Base-by-base conservation (phyloP, 257 asterid genomes). In the Penstemon newberryi region DNA sequence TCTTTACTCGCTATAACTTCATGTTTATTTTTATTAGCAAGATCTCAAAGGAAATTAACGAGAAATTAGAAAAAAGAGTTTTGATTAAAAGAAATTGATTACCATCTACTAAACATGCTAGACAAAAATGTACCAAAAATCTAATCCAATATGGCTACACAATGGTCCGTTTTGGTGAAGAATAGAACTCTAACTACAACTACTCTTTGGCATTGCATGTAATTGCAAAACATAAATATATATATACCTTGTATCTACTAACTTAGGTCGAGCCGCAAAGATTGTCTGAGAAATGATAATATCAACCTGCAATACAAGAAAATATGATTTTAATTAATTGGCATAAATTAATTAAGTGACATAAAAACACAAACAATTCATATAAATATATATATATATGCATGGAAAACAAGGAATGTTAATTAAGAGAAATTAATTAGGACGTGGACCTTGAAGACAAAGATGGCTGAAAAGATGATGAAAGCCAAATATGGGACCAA, bases 391-490 rank as follows among this genome's bases (percentile, higher is more conserved):
- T n/a, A n/a, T 15, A 15, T 5, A 46, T 37, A 1, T 39, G 15
- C 66, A 51, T 12, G 47, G 3, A 46, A 41, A 4, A 18, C 2
- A 19, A 11, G 3, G 33, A 7, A n/a, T 45, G 8, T 1, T 15
- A 15, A 15, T 15, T 15, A 18, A 44, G 8, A 3, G 9, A 3
- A 3, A 2, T 8, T 33, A 4, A 10, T 0, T 59, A 0, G 39
- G 3, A 63, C 37, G 8, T 10, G 4, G 39, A 90, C 97, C 98
- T 87, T 91, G 91, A 91, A 91, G 71, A 91, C 86, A 51, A 85
- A 89, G 47, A 91, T 70, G 25, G 95, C 96, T 3, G 89, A 84
- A 56, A 91, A 83, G 65, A 83, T 44, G 66, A 91, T 77, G 80
- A 89, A 83, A 0, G 87, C 87, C 65, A 89, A 78, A 77, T 83